Conservation (phyloP, 1,284 basidiomycete species). For the Irpex rosettiformis region DNA sequence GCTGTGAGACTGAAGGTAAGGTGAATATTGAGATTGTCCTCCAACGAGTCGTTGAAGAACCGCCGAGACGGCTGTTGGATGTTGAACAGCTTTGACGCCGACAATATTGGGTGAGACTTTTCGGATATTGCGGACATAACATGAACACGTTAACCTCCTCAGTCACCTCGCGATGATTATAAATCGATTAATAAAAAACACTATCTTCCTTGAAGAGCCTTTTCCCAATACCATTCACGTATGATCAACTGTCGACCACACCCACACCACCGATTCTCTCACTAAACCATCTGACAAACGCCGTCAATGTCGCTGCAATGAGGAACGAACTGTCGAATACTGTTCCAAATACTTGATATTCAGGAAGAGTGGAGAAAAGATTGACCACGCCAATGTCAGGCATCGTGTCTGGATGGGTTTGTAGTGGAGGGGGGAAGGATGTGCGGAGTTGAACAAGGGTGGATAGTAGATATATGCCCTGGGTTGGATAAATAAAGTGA, state of each 20-base stretch:
- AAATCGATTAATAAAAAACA: too few species aligned
- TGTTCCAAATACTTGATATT: slow-evolving; percentile 67
- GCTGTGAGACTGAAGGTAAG: too few species aligned
- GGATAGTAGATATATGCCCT: slow-evolving; percentile 77
- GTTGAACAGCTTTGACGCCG: too few species aligned
- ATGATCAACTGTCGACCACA: slow-evolving; percentile 5
- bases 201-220: too few species aligned
- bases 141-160: too few species aligned
- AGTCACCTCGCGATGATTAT: too few species aligned
- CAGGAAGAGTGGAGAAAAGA: slow-evolving; percentile 70
- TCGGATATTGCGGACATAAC: too few species aligned
- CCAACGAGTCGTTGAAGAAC: too few species aligned
- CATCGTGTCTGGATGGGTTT: slow-evolving; percentile 19
- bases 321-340: slow-evolving; percentile 74
- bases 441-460: slow-evolving; percentile 75
- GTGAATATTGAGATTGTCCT: too few species aligned
- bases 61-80: too few species aligned
- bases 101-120: too few species aligned
- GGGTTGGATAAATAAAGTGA: slow-evolving; percentile 4
- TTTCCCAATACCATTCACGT: neutral
- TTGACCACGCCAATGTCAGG: slow-evolving; percentile 35
- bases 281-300: slow-evolving; percentile 46
- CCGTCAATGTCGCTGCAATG: slow-evolving; percentile 45
- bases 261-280: slow-evolving; percentile 23
- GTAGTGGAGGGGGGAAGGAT: slow-evolving; percentile 59